phyloP scores from a whole-genome alignment of 164 flowering plant species.

The Dillenia turbinata region DNA sequence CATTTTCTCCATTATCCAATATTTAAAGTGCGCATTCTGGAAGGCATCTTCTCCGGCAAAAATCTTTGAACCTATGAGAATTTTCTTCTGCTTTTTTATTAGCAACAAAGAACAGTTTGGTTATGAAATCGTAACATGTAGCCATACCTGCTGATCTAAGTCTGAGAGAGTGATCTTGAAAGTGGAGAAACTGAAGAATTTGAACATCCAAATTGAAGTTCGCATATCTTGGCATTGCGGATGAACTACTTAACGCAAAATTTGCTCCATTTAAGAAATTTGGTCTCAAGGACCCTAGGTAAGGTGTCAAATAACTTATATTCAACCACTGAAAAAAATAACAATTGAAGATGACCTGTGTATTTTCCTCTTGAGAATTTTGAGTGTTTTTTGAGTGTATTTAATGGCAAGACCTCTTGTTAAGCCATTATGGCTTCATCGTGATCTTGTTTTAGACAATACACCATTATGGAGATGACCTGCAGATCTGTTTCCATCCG shows the following conservation, averaged over 20 bases:
- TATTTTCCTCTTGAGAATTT: too few relatives aligned
- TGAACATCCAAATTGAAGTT: slow-evolving; percentile 44
- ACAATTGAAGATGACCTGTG: too few relatives aligned
- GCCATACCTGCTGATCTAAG: slow-evolving; percentile 25
- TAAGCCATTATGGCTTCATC: too few relatives aligned
- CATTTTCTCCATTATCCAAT: slow-evolving; percentile 53
- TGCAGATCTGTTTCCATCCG: too few relatives aligned
- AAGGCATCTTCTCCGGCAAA: slow-evolving; percentile 35
- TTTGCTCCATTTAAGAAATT: slow-evolving; percentile 56
- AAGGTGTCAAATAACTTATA: slow-evolving; percentile 25
- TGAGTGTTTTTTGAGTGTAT: too few relatives aligned
- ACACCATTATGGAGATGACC: too few relatives aligned
- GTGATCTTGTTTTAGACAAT: too few relatives aligned
- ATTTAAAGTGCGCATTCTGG: too few relatives aligned
- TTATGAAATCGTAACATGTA: background rate
- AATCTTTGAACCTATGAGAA: slow-evolving; percentile 20
- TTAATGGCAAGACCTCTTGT: too few relatives aligned
- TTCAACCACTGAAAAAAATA: too few relatives aligned
- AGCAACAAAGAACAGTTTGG: too few relatives aligned
- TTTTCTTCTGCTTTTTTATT: too few relatives aligned
- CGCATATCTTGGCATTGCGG: slow-evolving; percentile 28
- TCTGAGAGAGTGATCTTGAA: slow-evolving; percentile 36
- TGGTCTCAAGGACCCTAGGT: slow-evolving; percentile 44
- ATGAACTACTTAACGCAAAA: slow-evolving; percentile 55
- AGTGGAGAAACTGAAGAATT: slow-evolving; percentile 44